These are phyloP conservation scores for Leccinum pachyderme DNA, from an alignment of 1,284 basidiomycete species.

Conservation along the genomic window DNA sequence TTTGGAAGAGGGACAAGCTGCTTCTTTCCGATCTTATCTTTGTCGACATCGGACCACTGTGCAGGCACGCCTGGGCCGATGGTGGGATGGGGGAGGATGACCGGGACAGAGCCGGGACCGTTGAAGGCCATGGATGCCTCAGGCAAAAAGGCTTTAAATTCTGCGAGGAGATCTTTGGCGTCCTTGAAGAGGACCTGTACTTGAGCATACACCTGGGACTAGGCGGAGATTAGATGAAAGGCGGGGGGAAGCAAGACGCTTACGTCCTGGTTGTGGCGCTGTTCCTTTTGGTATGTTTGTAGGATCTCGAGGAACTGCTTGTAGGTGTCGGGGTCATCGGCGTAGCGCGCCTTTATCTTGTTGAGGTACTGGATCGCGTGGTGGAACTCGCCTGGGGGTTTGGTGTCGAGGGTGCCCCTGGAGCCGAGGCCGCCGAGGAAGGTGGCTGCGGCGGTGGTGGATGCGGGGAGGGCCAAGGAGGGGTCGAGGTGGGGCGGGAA, in stretches of 20 bases:
- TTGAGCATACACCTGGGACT: slow-evolving; percentile 86
- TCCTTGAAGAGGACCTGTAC: slow-evolving; percentile 92
- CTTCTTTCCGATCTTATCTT: slow-evolving; percentile 49
- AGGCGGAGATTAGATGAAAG: slow-evolving; percentile 14
- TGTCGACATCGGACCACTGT: slow-evolving; percentile 42
- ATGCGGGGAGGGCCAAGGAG: slow-evolving; percentile 40
- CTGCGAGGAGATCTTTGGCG: slow-evolving; percentile 88
- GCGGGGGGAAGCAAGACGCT: slow-evolving; percentile 32
- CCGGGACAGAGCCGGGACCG: slow-evolving; percentile 36
- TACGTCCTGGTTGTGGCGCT: slow-evolving; percentile 85
- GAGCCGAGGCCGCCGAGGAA: slow-evolving; percentile 57
- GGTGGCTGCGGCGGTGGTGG: slow-evolving; percentile 54
- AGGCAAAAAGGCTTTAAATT: slow-evolving; percentile 97
- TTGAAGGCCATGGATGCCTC: slow-evolving; percentile 49
- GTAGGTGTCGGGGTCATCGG: slow-evolving; percentile 93
- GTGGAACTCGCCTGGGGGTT: slow-evolving; percentile 80
- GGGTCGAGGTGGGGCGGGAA: slow-evolving; percentile 35
- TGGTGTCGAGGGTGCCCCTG: slow-evolving; percentile 42
- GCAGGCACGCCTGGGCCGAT: slow-evolving; percentile 32
- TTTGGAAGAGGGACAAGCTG: slow-evolving; percentile 41
- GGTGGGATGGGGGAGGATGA: slow-evolving; percentile 46
- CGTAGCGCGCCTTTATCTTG: slow-evolving; percentile 95
- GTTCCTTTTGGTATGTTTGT: slow-evolving; percentile 97
- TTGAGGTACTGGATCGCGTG: slow-evolving; percentile 98
- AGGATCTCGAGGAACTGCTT: slow-evolving; percentile 98